Percentiles rank a stretch among this genome's conserved stretches.
These are phyloP conservation scores for Penicillium sp. DNA, from an alignment of 2,329 filamentous ascomycete species.

Conservation along the genomic window DNA sequence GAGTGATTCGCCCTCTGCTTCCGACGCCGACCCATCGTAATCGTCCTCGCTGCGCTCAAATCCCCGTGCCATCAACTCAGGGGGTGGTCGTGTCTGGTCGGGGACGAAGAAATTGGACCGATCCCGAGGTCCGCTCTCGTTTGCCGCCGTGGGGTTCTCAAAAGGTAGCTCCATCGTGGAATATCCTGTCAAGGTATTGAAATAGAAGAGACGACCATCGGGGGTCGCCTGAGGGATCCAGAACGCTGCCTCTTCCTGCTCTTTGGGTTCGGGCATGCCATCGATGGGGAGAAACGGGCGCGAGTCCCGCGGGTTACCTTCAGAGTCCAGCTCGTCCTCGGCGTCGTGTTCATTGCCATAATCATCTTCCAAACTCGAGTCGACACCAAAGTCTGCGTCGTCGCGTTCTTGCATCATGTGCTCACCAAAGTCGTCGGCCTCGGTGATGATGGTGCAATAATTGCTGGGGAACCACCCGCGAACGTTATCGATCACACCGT, in stretches of 20 bases:
- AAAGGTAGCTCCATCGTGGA: constrained; percentile 91
- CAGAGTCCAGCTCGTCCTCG: constrained; percentile 62
- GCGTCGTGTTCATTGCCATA: constrained; percentile 58
- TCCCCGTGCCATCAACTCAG: constrained; percentile 84
- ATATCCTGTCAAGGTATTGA: constrained; percentile 94
- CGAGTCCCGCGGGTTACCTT: constrained; percentile 59
- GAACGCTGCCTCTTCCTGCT: constrained; percentile 84
- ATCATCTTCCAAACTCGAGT: constrained; percentile 53
- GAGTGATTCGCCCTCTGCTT: constrained; percentile 70
- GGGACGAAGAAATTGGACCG: constrained; percentile 83
- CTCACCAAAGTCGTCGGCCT: constrained; percentile 66
- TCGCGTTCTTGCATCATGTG: constrained; percentile 51
- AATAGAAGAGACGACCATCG: constrained; percentile 91
- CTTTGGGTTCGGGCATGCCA: constrained; percentile 51
- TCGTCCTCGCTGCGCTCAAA: constrained; percentile 80
- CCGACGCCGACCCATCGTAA: constrained; percentile 84
- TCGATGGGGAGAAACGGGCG: constrained; percentile 62
- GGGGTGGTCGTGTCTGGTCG: constrained; percentile 80
- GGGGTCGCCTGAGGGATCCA: constrained; percentile 98
- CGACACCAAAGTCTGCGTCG: constrained; percentile 49
- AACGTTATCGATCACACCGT: constrained; percentile 93
- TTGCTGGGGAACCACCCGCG: constrained; percentile 99
- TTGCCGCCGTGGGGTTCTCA: constrained; percentile 74
- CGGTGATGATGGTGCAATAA: constrained; percentile 83
- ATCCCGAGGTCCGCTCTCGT: constrained; percentile 80